Conservation (phyloP, 768 basidiomycete genomes). For the Trametes villosa region DNA sequence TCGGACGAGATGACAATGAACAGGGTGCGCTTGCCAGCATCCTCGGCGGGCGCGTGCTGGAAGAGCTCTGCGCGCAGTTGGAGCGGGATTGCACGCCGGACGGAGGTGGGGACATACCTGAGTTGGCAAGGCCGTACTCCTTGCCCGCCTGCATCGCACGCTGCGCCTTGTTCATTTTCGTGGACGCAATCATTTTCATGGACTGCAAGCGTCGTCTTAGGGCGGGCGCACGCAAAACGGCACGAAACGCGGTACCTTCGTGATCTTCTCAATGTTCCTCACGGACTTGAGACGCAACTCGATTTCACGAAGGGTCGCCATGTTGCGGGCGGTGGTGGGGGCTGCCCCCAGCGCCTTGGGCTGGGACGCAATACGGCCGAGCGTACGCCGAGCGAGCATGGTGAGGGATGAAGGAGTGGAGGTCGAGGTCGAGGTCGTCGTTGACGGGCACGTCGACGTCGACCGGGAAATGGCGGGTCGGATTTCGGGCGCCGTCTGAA, state of each 20-base stretch:
- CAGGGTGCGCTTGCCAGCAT: constrained; percentile 75
- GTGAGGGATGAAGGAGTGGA: constrained; percentile 27
- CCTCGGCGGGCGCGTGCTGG: constrained; percentile 71
- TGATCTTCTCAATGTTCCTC: constrained; percentile 99
- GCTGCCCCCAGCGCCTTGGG: constrained; percentile 44
- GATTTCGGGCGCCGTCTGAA: constrained; percentile 22
- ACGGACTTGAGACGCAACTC: constrained; percentile 96
- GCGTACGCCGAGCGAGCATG: constrained; percentile 57
- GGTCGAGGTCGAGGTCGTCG: constrained; percentile 28
- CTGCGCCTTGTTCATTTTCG: constrained; percentile 94
- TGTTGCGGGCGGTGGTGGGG: constrained; percentile 68
- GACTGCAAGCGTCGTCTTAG: constrained; percentile 52
- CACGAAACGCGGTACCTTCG: constrained; percentile 62
- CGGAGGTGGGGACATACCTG: constrained; percentile 51
- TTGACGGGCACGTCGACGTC: constrained; percentile 22
- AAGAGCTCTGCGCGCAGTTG: constrained; percentile 71
- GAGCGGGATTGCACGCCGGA: background rate
- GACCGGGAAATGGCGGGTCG: constrained; percentile 31
- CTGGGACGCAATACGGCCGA: constrained; percentile 47
- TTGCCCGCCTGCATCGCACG: constrained; percentile 91
- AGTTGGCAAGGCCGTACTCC: constrained; percentile 89
- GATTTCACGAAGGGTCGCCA: constrained; percentile 98
- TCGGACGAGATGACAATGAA: constrained; percentile 96
- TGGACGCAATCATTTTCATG: constrained; percentile 99
- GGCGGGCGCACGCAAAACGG: background rate